Percentiles rank a stretch among this genome's conserved stretches.
Evolutionary conservation across 176 grass and related monocot species (phyloP).

Genomic region (Carex littledalei): DNA sequence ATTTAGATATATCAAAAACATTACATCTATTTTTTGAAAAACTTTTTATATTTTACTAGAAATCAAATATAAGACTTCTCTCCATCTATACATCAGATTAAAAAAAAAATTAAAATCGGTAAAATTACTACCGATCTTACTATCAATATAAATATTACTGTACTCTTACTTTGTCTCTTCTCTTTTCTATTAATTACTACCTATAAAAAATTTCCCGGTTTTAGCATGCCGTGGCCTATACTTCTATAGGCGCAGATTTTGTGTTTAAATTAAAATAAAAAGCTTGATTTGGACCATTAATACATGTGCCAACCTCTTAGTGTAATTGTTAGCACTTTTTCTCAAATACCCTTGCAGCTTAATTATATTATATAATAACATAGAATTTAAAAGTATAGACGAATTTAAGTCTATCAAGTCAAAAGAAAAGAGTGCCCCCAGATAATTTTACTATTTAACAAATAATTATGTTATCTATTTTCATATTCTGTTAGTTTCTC

Average conservation of each 20-base stretch:
- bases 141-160: too few relatives aligned
- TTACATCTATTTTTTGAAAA: too few relatives aligned
- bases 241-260: neutral
- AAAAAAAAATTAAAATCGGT: too few relatives aligned
- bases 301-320: neutral
- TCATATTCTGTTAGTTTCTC: neutral
- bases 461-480: neutral
- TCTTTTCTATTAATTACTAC: too few relatives aligned
- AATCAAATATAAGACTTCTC: too few relatives aligned
- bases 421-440: neutral
- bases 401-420: neutral
- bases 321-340: neutral
- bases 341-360: neutral
- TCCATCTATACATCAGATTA: too few relatives aligned
- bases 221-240: conserved; percentile 25
- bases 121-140: too few relatives aligned
- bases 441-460: neutral
- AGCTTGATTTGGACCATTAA: neutral
- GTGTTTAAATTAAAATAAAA: conserved; percentile 3
- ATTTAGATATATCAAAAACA: too few relatives aligned
- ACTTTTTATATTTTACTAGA: too few relatives aligned
- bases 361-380: neutral
- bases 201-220: neutral
- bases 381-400: neutral
- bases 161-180: too few relatives aligned